Evolutionary conservation across 345 rosid species (phyloP), one percentile per base, ranked within the genome.

Genomic region (Heritiera littoralis): DNA sequence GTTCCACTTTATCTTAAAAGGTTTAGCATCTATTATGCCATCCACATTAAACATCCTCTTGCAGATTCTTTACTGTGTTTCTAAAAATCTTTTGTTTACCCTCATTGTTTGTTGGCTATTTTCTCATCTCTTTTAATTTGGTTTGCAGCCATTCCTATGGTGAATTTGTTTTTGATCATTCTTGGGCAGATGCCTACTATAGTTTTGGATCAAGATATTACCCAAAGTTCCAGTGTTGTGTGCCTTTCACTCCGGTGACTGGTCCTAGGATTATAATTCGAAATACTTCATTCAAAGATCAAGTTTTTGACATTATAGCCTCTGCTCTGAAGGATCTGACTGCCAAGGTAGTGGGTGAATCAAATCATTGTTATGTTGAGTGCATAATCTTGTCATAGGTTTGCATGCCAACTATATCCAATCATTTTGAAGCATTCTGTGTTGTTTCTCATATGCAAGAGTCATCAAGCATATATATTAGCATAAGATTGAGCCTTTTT

Each of bases 131-230:
- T 58, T 72, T 72, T 82, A 49, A 69, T 80, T 80, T 86, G 75
- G 52, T 86, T 15, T 76, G 81, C 93, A 95, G 98, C 84, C 98
- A 95, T 80, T 95, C 99, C 9, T 87, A 90, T 60, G 99, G 99
- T 10, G 99, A 95, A 89, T 95, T 91, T 87, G 99, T 93, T 83
- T 95, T 95, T 66, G 98, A 95, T 83, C 90, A 95, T 87, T 84
- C 97, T 55, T 93, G 99, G 99, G 98, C 97, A 23, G 98, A 93
- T 80, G 99, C 99, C 30, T 95, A 93, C 87, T 89, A 93, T 32
- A 85, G 90, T 81, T 90, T 90, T 78, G 98, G 99, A 43, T 82
- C 89, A 75, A 86, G 93, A 89, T 93, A 93, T 83, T 95, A 95
- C 86, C 99, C 99, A 30, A 95, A 95, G 87, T 91, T 92, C 70